Conservation (phyloP, 106 monocot genomes). For the Triglochin maritima region DNA sequence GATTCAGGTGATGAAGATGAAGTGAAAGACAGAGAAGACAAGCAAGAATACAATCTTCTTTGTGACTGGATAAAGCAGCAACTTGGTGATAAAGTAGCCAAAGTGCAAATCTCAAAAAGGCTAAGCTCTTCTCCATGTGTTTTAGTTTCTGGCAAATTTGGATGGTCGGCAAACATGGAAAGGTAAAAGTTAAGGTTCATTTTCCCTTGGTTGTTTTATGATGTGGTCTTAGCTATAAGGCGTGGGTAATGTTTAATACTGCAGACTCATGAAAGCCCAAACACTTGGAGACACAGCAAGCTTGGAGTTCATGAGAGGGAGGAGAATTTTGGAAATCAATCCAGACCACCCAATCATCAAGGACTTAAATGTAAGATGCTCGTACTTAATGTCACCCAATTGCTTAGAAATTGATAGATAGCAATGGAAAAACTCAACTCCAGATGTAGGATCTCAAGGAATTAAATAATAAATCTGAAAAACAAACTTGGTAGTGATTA, state of each 20-base stretch:
- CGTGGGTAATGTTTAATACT: neutral
- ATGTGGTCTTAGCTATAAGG: constrained; percentile 34
- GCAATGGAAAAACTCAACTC: no score
- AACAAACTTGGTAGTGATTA: no score
- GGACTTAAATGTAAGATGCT: constrained; percentile 64
- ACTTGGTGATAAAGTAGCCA: constrained; percentile 92
- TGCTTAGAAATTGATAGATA: neutral
- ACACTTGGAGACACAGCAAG: constrained; percentile 89
- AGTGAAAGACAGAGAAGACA: constrained; percentile 73
- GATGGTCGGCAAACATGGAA: constrained; percentile 99
- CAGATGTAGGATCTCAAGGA: no score
- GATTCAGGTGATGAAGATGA: constrained; percentile 83
- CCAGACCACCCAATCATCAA: constrained; percentile 89
- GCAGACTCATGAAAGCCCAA: constrained; percentile 91
- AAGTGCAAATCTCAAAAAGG: constrained; percentile 85
- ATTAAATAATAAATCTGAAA: no score
- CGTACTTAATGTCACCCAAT: neutral
- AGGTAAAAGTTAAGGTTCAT: constrained; percentile 20
- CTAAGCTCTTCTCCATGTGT: constrained; percentile 95
- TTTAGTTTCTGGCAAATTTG: constrained; percentile 94
- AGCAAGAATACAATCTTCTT: constrained; percentile 71
- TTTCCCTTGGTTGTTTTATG: neutral
- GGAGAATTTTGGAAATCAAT: constrained; percentile 85
- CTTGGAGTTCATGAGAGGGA: constrained; percentile 93
- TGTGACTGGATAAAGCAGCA: constrained; percentile 99